These are phyloP conservation scores for Irineochytrium annulatum DNA, from an alignment of 192 early-diverging fungal genomes.

Conservation along the genomic window DNA sequence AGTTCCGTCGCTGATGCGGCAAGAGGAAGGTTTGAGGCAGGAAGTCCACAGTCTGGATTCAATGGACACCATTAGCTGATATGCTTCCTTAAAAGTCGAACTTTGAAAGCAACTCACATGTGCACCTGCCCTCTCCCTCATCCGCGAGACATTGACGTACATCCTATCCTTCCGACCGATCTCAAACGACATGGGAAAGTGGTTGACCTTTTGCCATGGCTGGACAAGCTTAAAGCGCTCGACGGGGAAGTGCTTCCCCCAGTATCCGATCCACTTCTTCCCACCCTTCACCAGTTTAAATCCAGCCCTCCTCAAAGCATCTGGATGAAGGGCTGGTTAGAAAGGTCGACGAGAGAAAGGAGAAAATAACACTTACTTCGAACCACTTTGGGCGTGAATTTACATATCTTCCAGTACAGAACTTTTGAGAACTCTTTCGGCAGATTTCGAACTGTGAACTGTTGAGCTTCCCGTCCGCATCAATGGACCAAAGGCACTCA, in stretches of 20 bases:
- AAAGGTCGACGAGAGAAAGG: not conserved
- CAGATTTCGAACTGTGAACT: constrained; percentile 12
- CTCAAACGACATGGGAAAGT: constrained; percentile 50
- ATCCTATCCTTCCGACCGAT: constrained; percentile 47
- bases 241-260: constrained; percentile 43
- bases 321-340: constrained; percentile 9
- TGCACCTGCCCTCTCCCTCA: constrained; percentile 17
- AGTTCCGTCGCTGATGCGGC: constrained; percentile 24
- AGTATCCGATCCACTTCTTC: constrained; percentile 38
- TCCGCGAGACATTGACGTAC: constrained; percentile 19
- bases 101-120: constrained; percentile 16
- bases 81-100: not conserved
- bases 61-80: not conserved
- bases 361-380: constrained; percentile 21
- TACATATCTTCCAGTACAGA: constrained; percentile 42
- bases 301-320: constrained; percentile 26
- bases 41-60: constrained; percentile 18
- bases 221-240: constrained; percentile 34
- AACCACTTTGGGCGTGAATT: constrained; percentile 41
- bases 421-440: constrained; percentile 16
- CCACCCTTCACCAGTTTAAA: constrained; percentile 38
- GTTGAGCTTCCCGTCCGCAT: not conserved
- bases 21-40: constrained; percentile 43
- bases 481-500: not conserved
- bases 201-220: constrained; percentile 52